Base-by-base conservation (phyloP, 108 stramenopile genomes). In the Cyclotella sp. region DNA sequence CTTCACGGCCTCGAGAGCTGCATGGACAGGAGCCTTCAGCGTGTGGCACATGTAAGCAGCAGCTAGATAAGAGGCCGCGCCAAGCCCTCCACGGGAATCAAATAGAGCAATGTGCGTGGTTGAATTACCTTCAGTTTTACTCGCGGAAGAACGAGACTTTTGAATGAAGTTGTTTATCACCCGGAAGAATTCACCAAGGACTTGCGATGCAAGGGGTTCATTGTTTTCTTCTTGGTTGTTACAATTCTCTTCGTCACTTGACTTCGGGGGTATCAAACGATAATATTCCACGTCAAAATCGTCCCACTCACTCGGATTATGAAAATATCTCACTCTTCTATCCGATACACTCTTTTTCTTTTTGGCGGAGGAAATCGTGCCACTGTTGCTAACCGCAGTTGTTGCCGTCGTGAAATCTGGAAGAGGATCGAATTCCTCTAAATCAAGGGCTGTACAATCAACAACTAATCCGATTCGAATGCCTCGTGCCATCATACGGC, bases 261-360 rank as follows among this genome's bases (percentile, higher is more conserved):
- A 30, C 27, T 49, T 59, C 14, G 76, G 65, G 52, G 79, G 81
- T 51, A 72, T 11, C 51, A 82, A 60, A 45, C 83, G 78, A 66
- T 64, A 70, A 65, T 86, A 83, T 49, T 86, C 85, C 27, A 86
- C 77, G 41, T 83, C 85, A 52, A 57, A 86, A 58, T 86, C 85
- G 53, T 83, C 82, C 85, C 85, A 86, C 44, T 86, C 85, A 45
- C 44, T 59, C 0, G 82, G 63, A 76, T 86, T 81, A 57, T 86
- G 85, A 72, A 86, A 83, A 61, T 86, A 86, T 34, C 84, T 46
- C 53, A 84, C 79, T 57, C 84, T 64, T 14, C 60, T 34, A 72
- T 84, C 84, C 7, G 60, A 13, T 8, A 22, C 27, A 46, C 45
- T 70, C 18, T 51, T 43, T 9, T 62, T 47, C 53, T 42, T 58